Evolutionary conservation across 441 rosid genomes (phyloP), one percentile per base, ranked within the genome.

Genomic region (Eutrema salsugineum): DNA sequence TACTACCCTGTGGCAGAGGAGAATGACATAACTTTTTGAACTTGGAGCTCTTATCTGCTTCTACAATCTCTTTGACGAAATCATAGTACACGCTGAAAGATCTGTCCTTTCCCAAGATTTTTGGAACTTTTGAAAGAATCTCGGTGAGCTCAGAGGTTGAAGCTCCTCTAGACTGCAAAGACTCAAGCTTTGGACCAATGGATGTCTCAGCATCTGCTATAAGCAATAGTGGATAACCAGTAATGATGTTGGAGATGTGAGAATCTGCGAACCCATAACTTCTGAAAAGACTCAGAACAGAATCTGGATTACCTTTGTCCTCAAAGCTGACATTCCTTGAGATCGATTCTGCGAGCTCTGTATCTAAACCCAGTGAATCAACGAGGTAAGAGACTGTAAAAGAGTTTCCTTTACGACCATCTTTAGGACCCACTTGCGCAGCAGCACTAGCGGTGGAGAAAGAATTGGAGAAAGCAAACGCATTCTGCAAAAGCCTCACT

Each of bases 131-230:
- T 1, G 73, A 43, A n/a, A 77, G 16, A 5, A 65, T 36, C 50
- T 61, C 22, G 15, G 66, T 66, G 22, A 80, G 40, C 2, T 70
- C 77, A 24, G 72, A 28, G 30, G 30, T 71, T 35, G 80, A 51
- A 42, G 78, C 59, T 22, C 83, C 84, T 28, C 63, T 70, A 0
- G 84, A 78, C 36, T 4, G 43, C 1, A 83, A 1, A 42, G 64
- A 79, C 64, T 77, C 55, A 44, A 81, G 70, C 63, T 81, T 81
- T 28, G 80, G 77, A 46, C 10, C 22, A 28, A 83, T 43, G 2
- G 70, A 53, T 4, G 55, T 77, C 30, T 71, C 68, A 0, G 43
- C 38, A 49, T 65, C 49, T 16, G 11, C 2, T 7, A 47, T 5
- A 49, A 81, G 83, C 71, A 77, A 9, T 2, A 0, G 3, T 3